Conservation (phyloP, 345 rosid genomes). For the Hibiscus trionum region DNA sequence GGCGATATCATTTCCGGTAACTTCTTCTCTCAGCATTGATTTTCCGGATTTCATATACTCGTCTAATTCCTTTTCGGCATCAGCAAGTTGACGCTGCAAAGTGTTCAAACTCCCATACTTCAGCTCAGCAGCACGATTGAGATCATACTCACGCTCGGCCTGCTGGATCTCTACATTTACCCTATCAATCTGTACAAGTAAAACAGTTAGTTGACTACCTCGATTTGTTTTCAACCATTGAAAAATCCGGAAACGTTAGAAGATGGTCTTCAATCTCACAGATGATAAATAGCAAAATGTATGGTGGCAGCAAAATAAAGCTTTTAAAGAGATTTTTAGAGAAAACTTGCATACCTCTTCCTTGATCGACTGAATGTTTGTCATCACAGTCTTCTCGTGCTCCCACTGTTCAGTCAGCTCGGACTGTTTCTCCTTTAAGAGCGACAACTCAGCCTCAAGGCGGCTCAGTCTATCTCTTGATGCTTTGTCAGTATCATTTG, state of each 20-base stretch:
- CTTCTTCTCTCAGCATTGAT: conserved; percentile 97
- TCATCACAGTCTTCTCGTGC: conserved; percentile 96
- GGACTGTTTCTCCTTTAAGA: conserved; percentile 74
- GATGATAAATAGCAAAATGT: neutral
- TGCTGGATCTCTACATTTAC: conserved; percentile 96
- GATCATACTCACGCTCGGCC: conserved; percentile 96
- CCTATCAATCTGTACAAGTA: conserved; percentile 60
- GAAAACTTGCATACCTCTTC: conserved; percentile 54
- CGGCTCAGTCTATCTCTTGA: conserved; percentile 85
- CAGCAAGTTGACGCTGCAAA: conserved; percentile 73
- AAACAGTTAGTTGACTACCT: neutral
- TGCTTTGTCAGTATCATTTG: conserved; percentile 89
- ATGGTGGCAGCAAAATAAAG: neutral
- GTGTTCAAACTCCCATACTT: conserved; percentile 91
- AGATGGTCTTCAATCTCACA: neutral
- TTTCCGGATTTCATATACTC: conserved; percentile 88
- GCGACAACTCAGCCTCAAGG: conserved; percentile 68
- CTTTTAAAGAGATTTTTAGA: neutral
- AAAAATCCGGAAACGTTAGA: neutral
- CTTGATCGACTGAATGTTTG: conserved; percentile 83
- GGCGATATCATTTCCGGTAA: conserved; percentile 82
- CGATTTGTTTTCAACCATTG: neutral
- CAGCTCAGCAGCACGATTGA: conserved; percentile 96
- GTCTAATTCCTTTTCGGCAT: conserved; percentile 81
- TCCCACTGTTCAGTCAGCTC: conserved; percentile 95